Evolutionary conservation across 2,329 filamentous ascomycete genomes (phyloP), one percentile per base, ranked within the genome.

Genomic region (Fusarium nelsonii): DNA sequence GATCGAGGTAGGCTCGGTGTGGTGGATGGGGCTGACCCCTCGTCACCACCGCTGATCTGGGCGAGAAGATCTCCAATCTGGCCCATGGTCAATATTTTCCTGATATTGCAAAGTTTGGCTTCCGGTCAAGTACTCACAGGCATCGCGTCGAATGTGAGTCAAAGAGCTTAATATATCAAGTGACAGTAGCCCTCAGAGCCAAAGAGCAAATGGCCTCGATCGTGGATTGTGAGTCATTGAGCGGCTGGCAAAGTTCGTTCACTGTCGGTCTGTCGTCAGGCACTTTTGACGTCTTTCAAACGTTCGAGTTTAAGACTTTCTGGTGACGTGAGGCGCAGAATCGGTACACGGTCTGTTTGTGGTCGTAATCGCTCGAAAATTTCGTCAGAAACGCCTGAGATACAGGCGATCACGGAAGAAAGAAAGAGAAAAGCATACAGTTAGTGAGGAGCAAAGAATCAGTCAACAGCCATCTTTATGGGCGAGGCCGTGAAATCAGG

Each of bases 11-110:
- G 63, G 34, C 76, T 73, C 9, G 79, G 71, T 16, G 79, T 70
- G 43, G 80, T 60, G 50, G 73, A 72, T 44, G 75, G 72, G 15
- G 83, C 72, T 71, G 82, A 78, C 75, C 63, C 67, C 53, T 84
- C 82, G 52, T 84, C 82, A 66, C 84, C 88, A 68, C 82, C 88
- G 68, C 82, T 86, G 69, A 91, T 90, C 75, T 88, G 85, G 69
- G 87, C 88, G 34, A 79, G 71, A 50, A 79, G 73, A 62, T 79
- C 78, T 68, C 77, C 76, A 53, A 79, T 79, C 78, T 79, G 49
- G 36, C 43, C 37, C 58, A 69, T 60, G 45, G 64, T 75, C 51
- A 75, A 62, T 48, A 58, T 70, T 70, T 71, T 51, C 54, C 39
- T 58, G 62, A 62, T 53, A 41, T 18, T 44, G 34, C 40, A 16